Percentiles rank a stretch among this genome's conserved stretches.
Conservation (phyloP, 352 stramenopile genomes). For the Pseudoperonospora humuli region DNA sequence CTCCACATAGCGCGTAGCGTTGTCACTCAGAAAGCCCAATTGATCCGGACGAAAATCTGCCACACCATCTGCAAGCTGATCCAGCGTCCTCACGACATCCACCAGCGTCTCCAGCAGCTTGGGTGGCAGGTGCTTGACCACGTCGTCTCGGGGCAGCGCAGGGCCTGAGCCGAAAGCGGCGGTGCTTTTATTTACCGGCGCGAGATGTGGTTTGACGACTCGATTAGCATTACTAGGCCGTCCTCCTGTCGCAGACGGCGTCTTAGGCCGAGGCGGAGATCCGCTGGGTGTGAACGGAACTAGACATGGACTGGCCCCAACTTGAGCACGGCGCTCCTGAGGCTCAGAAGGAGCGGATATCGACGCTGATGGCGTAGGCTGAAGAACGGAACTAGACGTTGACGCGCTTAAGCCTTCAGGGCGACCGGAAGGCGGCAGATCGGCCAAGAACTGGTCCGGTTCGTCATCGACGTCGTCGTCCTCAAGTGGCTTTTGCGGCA, state of each 20-base stretch:
- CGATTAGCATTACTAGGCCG: constrained; percentile 1
- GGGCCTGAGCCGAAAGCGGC: constrained; percentile 13
- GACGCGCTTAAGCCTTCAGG: not conserved
- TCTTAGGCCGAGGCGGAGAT: constrained; percentile 49
- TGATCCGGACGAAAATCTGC: constrained; percentile 58
- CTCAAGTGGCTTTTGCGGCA: constrained; percentile 15
- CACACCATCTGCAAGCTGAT: constrained; percentile 51
- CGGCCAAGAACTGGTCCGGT: constrained; percentile 21
- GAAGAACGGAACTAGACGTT: not conserved
- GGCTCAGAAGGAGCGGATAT: constrained; percentile 13
- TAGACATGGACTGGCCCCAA: constrained; percentile 55
- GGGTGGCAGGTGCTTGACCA: constrained; percentile 45
- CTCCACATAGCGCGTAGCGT: constrained; percentile 53
- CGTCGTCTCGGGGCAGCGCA: constrained; percentile 43
- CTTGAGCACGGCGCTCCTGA: constrained; percentile 51
- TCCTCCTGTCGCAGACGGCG: constrained; percentile 29
- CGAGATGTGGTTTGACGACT: constrained; percentile 44
- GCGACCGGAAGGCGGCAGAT: constrained; percentile 14
- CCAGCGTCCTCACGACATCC: constrained; percentile 52
- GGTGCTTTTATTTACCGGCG: constrained; percentile 29
- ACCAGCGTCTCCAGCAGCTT: constrained; percentile 53
- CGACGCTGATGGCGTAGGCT: constrained; percentile 17
- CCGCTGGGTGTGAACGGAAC: constrained; percentile 61
- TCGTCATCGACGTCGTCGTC: constrained; percentile 21
- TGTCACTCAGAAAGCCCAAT: constrained; percentile 48